Percentiles rank a stretch among this genome's conserved stretches.
Conservation (phyloP, 2,329 filamentous ascomycete species). For the Diaporthe batatas region DNA sequence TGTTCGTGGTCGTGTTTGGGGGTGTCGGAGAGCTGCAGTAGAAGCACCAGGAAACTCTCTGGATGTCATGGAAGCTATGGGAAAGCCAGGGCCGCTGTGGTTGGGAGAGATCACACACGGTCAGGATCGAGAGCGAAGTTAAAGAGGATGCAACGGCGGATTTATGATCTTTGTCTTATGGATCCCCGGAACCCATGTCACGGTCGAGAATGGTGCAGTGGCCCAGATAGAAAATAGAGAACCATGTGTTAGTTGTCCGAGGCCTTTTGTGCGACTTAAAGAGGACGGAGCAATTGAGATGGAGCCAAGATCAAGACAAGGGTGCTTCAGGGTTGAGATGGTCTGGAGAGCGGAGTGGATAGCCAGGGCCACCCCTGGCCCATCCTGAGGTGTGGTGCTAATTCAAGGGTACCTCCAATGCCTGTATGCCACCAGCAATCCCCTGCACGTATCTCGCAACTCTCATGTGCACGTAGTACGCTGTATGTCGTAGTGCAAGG, state of each 20-base stretch:
- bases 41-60: slow-evolving; percentile 43
- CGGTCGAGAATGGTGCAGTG: slow-evolving; percentile 46
- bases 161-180: slow-evolving; percentile 39
- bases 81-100: slow-evolving; percentile 23
- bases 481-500: slow-evolving; percentile 31
- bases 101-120: slow-evolving; percentile 20
- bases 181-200: slow-evolving; percentile 35
- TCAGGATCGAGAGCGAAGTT: slow-evolving; percentile 9
- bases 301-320: slow-evolving; percentile 55
- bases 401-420: slow-evolving; percentile 52
- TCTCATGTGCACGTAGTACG: slow-evolving; percentile 25
- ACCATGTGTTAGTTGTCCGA: slow-evolving; percentile 50
- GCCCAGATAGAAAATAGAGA: slow-evolving; percentile 40
- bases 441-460: slow-evolving; percentile 37
- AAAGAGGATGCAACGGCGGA: slow-evolving; percentile 43
- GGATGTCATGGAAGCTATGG: slow-evolving; percentile 38
- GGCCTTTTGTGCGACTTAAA: slow-evolving; percentile 65
- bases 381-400: slow-evolving; percentile 55
- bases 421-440: slow-evolving; percentile 49
- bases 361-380: slow-evolving; percentile 53
- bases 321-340: slow-evolving; percentile 55
- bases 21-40: slow-evolving; percentile 62
- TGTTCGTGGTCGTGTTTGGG: slow-evolving; percentile 58
- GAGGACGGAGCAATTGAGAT: slow-evolving; percentile 59
- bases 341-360: slow-evolving; percentile 51